Base-by-base conservation (phyloP, 176 grass and related monocot species). In the Eleusine coracana region DNA sequence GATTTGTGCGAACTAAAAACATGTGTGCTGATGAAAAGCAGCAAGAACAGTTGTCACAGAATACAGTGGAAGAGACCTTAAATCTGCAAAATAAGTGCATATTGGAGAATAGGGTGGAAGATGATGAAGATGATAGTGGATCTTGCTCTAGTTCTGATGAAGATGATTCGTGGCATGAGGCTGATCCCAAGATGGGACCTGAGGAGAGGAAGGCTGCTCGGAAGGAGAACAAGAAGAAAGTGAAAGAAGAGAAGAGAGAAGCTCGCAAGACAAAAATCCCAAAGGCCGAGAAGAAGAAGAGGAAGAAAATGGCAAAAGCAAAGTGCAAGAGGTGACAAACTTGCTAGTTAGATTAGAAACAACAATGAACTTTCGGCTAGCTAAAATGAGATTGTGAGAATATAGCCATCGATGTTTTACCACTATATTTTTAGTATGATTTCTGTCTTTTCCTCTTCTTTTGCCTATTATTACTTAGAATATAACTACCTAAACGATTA, bases 241-340 rank as follows among this genome's bases (percentile, higher is more conserved):
- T 98, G 81, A 93, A 95, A 72, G 96, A 95, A 68, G 91, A 98
- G 73, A 98, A 93, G 74, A 91, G 87, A 80, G 89, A 98, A 82
- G 68, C 89, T 28, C 84, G 92, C 42, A 95, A 92, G 76, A 90
- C 75, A 1, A 95, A 98, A 85, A 75, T 90, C 27, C 80, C 92
- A 0, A 98, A 98, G 85, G 85, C 89, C 15, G 91, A 95, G 25
- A 98, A 98, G 75, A 98, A 98, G 67, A 88, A 84, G 76, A 93
- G 96, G 82, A 98, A 93, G 86, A 95, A 98, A 54, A 83, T 98
- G 89, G 91, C 92, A 14, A 98, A 98, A 84, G 89, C 92, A 3
- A 98, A 98, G 82, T 98, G 96, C 67, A 91, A 78, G 68, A 83
- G 92, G 68, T 98, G 60, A 31, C 31, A n/a, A 38, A 40, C 75